Conservation (phyloP, 129 eudicot species). For the Flaveria ramosissima region DNA sequence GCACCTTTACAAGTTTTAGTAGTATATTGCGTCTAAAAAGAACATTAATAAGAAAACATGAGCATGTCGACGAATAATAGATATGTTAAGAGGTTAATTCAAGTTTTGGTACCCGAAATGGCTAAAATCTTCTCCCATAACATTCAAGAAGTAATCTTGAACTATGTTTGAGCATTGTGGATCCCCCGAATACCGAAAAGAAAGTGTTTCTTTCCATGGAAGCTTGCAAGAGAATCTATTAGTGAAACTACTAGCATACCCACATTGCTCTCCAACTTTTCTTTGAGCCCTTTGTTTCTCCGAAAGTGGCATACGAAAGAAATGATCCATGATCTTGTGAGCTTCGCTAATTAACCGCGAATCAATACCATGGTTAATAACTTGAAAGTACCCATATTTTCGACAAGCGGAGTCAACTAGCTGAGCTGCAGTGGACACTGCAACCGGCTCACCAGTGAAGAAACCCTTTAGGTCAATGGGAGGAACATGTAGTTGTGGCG, state of each 20-base stretch:
- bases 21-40: no score
- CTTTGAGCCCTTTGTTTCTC: constrained; percentile 60
- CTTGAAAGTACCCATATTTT: constrained; percentile 68
- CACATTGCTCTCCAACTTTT: constrained; percentile 60
- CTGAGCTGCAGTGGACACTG: constrained; percentile 42
- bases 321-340: constrained; percentile 46
- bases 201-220: constrained; percentile 37
- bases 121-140: constrained; percentile 59
- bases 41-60: not conserved
- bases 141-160: constrained; percentile 48
- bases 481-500: constrained; percentile 52
- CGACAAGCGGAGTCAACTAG: constrained; percentile 58
- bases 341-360: constrained; percentile 52
- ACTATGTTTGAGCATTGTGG: constrained; percentile 36
- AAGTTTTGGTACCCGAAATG: constrained; percentile 60
- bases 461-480: constrained; percentile 61
- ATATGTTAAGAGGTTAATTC: not conserved
- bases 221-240: constrained; percentile 72
- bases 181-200: constrained; percentile 51
- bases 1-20: not conserved
- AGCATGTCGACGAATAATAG: not conserved
- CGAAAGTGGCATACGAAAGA: constrained; percentile 56
- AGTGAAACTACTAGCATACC: constrained; percentile 82
- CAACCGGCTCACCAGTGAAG: constrained; percentile 53
- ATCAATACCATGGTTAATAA: constrained; percentile 75